phyloP scores from a whole-genome alignment of 495 filamentous ascomycete genomes.

The Alectoria sarmentosa region DNA sequence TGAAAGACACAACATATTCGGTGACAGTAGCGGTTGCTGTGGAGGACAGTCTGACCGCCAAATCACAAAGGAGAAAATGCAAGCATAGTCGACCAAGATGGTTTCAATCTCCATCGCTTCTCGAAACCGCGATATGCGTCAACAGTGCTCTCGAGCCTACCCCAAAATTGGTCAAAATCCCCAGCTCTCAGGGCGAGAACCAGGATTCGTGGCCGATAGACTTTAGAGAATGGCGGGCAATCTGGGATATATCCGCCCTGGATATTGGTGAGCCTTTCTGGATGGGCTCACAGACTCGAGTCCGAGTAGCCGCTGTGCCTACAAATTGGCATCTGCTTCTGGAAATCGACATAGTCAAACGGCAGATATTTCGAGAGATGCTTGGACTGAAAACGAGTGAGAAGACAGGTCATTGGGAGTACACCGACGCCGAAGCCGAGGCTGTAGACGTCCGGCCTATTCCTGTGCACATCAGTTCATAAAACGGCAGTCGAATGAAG shows the following conservation, averaged over 20 bases:
- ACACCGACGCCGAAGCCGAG: constrained; percentile 1
- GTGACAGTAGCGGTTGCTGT: background rate
- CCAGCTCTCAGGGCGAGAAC: background rate
- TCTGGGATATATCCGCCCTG: background rate
- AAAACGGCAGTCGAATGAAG: no score
- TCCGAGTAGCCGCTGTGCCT: background rate
- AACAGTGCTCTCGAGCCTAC: background rate
- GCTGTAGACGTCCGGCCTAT: background rate
- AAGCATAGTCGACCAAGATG: background rate
- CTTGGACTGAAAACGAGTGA: background rate
- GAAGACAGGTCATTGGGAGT: constrained; percentile 1
- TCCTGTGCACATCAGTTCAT: constrained; percentile 7
- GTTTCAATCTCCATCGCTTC: background rate
- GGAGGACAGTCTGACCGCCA: background rate
- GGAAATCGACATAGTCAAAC: background rate
- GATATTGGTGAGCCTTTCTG: background rate
- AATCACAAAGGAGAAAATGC: no score
- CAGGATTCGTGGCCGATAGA: background rate
- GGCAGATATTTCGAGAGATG: background rate
- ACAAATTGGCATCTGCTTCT: background rate
- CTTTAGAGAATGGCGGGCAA: background rate
- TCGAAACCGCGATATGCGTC: constrained; percentile 8
- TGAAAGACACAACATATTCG: background rate
- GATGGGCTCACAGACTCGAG: background rate
- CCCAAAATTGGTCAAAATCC: background rate